A percentile compares a stretch with the other conserved stretches of the same genome.
phyloP scores from a whole-genome alignment of 768 basidiomycete genomes.

The Leccinum olivaceopallidum region DNA sequence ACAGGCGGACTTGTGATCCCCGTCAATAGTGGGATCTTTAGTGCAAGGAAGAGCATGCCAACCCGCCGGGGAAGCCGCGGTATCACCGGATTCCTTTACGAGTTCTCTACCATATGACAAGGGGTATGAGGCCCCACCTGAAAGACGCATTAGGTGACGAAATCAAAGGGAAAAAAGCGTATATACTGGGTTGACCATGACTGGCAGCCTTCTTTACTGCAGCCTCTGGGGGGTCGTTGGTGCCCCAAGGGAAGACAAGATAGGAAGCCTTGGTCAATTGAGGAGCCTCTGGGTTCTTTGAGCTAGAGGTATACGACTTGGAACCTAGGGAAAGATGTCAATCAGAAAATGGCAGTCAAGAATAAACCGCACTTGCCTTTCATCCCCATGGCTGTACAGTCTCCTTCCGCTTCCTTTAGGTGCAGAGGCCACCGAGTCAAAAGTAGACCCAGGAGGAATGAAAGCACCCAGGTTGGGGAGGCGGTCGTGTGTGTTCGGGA shows the following conservation, averaged over 20 bases:
- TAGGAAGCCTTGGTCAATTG: slow-evolving; percentile 47
- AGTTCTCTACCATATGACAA: slow-evolving; percentile 31
- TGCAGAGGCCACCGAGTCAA: slow-evolving; percentile 16
- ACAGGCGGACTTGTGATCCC: slow-evolving; percentile 11
- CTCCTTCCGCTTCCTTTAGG: slow-evolving; percentile 6
- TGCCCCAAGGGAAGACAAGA: slow-evolving; percentile 76
- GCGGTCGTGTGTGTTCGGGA: slow-evolving; percentile 6
- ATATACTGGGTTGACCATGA: too few relatives aligned
- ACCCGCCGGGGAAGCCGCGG: slow-evolving; percentile 79
- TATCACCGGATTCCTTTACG: slow-evolving; percentile 70
- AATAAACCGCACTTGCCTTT: background rate
- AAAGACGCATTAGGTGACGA: background rate
- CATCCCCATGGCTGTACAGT: slow-evolving; percentile 5
- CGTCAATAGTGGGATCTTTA: slow-evolving; percentile 54
- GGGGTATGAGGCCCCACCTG: slow-evolving; percentile 8
- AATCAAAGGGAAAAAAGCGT: too few relatives aligned
- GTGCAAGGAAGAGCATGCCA: slow-evolving; percentile 85
- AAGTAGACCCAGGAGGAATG: slow-evolving; percentile 21
- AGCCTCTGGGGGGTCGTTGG: slow-evolving; percentile 77
- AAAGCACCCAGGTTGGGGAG: slow-evolving; percentile 31
- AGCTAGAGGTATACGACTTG: too few relatives aligned
- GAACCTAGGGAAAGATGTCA: slow-evolving; percentile 7
- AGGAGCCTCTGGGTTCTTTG: slow-evolving; percentile 55
- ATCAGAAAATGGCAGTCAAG: background rate
- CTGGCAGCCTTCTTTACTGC: too few relatives aligned